These are phyloP conservation scores for Basipetospora chlamydospora DNA, from an alignment of 2,329 filamentous ascomycete species.

Conservation along the genomic window DNA sequence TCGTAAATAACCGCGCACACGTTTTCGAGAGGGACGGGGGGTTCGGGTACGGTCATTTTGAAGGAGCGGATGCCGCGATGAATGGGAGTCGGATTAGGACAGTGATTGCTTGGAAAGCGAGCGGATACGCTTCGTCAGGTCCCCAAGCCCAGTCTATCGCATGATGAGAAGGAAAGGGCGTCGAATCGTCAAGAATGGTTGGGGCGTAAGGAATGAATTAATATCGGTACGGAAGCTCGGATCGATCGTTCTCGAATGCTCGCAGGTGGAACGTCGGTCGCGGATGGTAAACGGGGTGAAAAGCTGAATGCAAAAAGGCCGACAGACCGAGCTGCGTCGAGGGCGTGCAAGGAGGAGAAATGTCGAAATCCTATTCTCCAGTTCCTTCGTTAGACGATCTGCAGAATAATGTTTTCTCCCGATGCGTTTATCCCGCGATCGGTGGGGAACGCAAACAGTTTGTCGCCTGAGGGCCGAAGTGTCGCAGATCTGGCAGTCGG, in stretches of 20 bases:
- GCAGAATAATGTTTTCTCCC: slow-evolving; percentile 13
- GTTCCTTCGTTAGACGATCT: slow-evolving; percentile 12
- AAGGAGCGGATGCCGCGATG: not conserved
- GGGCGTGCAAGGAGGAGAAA: too few relatives aligned
- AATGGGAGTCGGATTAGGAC: not conserved
- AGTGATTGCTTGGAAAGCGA: too few relatives aligned
- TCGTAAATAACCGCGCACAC: slow-evolving; percentile 72
- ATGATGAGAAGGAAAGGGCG: too few relatives aligned
- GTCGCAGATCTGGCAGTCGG: slow-evolving; percentile 21
- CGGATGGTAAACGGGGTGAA: not conserved
- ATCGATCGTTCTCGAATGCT: not conserved
- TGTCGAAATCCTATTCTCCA: slow-evolving; percentile 3
- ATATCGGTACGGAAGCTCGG: not conserved
- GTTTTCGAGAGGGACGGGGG: slow-evolving; percentile 53
- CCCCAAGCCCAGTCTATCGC: too few relatives aligned
- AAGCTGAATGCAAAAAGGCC: slow-evolving; percentile 1
- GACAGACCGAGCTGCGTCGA: slow-evolving; percentile 5
- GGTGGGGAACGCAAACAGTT: slow-evolving; percentile 12
- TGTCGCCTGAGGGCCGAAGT: slow-evolving; percentile 18
- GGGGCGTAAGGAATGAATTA: too few relatives aligned
- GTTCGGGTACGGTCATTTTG: slow-evolving; percentile 58
- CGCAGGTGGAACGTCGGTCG: not conserved
- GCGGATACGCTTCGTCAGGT: too few relatives aligned
- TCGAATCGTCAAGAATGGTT: too few relatives aligned
- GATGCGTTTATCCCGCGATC: not conserved